Base-by-base conservation (phyloP, 768 basidiomycete genomes). In the Pleurotus tuoliensis region DNA sequence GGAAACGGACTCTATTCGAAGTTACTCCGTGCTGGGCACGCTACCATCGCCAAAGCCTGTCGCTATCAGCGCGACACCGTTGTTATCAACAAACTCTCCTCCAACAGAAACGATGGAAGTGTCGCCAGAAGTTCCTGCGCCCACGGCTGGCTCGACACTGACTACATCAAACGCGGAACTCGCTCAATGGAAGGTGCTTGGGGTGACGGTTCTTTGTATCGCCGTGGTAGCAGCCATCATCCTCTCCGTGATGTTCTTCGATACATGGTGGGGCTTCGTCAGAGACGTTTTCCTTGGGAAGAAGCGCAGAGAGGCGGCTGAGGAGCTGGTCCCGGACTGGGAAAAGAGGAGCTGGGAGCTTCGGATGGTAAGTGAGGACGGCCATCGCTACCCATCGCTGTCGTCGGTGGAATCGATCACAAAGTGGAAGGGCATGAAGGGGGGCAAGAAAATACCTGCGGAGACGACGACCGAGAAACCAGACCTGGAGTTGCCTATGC, bases 141-240 rank as follows among this genome's bases (percentile, higher is more conserved):
- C 20, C n/a, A 16, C 51, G 16, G 7, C 41, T 12, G 38, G 27
- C 7, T 15, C 57, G 27, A 30, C 49, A 2, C 56, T 66, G 22
- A 57, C 66, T 13, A 73, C 71, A 27, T 71, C 77, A 24, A 72
- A 72, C 13, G 73, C 66, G 16, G 81, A 78, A 63, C 71, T 77
- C 18, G 76, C 74, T 25, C 71, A 81, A 64, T 89, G 87, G 87
- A 86, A 87, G 68, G 77, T 86, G 45, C 77, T 90, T 52, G 88
- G 88, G 16, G 80, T 90, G 56, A 77, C 79, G 11, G 77, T 88
- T 55, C 80, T 88, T 58, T 74, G 78, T n/a, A 75, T 90, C 62
- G 83, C 77, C 47, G 74, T 81, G 38, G 71, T 90, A 51, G 84
- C 76, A 24, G 74, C 72, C 2, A 69, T 79, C 49, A 77, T 87